Base-by-base conservation (phyloP, 2,329 filamentous ascomycete genomes). In the Venturia nashicola region DNA sequence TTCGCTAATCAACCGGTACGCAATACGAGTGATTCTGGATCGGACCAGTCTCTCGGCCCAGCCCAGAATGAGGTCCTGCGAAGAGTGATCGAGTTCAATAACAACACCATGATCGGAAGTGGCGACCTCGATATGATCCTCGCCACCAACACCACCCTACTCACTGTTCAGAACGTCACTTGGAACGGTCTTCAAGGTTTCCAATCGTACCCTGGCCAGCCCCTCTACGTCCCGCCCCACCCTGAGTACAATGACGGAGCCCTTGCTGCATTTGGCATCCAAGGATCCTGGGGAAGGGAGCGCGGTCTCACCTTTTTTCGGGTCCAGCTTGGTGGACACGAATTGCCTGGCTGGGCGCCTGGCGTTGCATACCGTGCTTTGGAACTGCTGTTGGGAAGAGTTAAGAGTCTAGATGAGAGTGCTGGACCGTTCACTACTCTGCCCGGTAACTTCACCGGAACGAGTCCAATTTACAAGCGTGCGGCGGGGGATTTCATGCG, bases 91-190 rank as follows among this genome's bases (percentile, higher is more conserved):
- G 80, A 82, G 67, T 70, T 71, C 57, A 81, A 78, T 4, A 81
- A 82, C 70, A 80, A 81, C 67, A 77, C 77, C 46, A 74, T 83
- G 62, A 77, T 83, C 65, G 77, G 78, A 44, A 76, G 74, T 59
- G 80, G 78, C 7, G 75, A 78, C 63, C 73, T 81, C 18, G 80
- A 82, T 69, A 76, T 78, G 69, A 69, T 80, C 5, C 75, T 83
- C 59, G 71, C 73, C 59, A 79, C 78, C 36, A 81, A 82, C 67
- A 80, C 80, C 2, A 82, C 80, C 0, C 72, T 82, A 5, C 72
- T 83, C 23, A 76, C 78, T 3, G 73, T 83, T 46, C 79, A 82
- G 68, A 82, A 82, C 70, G 77, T 81, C 73, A 82, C 80, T 2
- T 82, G 79, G 79, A 76, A 79, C 68, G 79, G 79, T 16, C 66